A percentile compares a stretch with the other conserved stretches of the same genome.
phyloP scores from a whole-genome alignment of 495 filamentous ascomycete genomes.

The Penicillium maclennaniae region DNA sequence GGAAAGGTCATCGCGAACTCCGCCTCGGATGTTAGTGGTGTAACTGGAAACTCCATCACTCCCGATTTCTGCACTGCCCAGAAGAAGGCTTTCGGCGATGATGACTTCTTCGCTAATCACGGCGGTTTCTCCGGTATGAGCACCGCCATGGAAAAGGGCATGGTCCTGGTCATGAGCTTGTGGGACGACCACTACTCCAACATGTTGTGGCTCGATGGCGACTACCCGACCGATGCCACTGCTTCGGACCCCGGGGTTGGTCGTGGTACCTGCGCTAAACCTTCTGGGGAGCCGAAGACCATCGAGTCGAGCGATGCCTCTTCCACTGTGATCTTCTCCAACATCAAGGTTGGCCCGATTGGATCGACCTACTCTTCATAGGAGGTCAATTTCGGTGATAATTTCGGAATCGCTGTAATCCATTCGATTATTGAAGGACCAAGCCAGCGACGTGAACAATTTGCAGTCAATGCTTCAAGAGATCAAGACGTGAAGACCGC shows the following conservation, averaged over 20 bases:
- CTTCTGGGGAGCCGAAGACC: constrained; percentile 56
- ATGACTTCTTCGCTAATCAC: constrained; percentile 52
- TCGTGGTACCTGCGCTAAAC: constrained; percentile 64
- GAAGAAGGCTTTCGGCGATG: constrained; percentile 59
- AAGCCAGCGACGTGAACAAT: neutral
- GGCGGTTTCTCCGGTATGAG: constrained; percentile 61
- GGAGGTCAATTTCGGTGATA: neutral
- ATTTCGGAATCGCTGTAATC: neutral
- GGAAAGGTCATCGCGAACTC: constrained; percentile 60
- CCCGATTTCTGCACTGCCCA: constrained; percentile 57
- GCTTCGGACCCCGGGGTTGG: constrained; percentile 57
- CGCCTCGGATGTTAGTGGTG: constrained; percentile 47
- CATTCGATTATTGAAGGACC: neutral
- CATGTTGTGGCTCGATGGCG: constrained; percentile 84
- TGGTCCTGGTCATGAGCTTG: constrained; percentile 73
- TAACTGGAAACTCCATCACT: constrained; percentile 56
- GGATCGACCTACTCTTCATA: constrained; percentile 54
- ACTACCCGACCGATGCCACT: constrained; percentile 58
- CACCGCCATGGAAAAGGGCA: constrained; percentile 49
- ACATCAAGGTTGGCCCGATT: constrained; percentile 66
- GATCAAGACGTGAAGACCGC: neutral
- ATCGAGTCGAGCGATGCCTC: constrained; percentile 54
- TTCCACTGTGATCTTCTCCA: constrained; percentile 60
- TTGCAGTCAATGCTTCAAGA: no score
- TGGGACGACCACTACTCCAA: constrained; percentile 75